Evolutionary conservation across 306 rosid species (phyloP), one percentile per base, ranked within the genome.

Genomic region (Heteromeles arbutifolia): DNA sequence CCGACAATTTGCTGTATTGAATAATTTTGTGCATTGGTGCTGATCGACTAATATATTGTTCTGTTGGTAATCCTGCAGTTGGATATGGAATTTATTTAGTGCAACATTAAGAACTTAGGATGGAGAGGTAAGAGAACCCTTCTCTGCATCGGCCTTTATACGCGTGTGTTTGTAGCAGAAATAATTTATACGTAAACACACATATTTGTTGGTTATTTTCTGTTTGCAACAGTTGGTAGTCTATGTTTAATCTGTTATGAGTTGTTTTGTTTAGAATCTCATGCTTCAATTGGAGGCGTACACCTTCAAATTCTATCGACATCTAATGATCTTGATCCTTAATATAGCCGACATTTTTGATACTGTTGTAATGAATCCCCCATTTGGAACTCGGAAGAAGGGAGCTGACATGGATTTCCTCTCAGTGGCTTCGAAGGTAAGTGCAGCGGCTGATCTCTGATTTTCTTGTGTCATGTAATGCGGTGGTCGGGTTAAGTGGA

Each of bases 341-440:
- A 70, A 37, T 67, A 34, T 79, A 95, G 99, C 96, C 54, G 84
- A 76, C 76, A n/a, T 79, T 75, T 89, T 89, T 78, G 96, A 95
- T 84, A 95, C 98, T 22, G 87, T 95, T 78, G 83, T 95, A 50
- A 95, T 92, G 97, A 95, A 95, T 81, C 97, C 99, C 56, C 99
- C 98, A 58, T 90, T 95, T 77, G 98, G 99, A 83, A 89, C 98
- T 64, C 87, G 90, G 73, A 85, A 77, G 71, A 92, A 90, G 81
- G 99, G 99, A 24, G 97, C 90, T 32, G 97, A 95, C 77, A 86
- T 95, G 90, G 92, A 90, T 74, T 95, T 95, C 74, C 97, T 95
- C 73, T 70, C 39, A 63, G 85, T 70, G 75, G 91, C 96, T 79
- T 82, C 92, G 87, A 90, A 89, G 97, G 98, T 89, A 79, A 75